Percentiles rank a stretch among this genome's conserved stretches.
Conservation (phyloP, 1,284 basidiomycete species). For the Jaminaea rosea region DNA sequence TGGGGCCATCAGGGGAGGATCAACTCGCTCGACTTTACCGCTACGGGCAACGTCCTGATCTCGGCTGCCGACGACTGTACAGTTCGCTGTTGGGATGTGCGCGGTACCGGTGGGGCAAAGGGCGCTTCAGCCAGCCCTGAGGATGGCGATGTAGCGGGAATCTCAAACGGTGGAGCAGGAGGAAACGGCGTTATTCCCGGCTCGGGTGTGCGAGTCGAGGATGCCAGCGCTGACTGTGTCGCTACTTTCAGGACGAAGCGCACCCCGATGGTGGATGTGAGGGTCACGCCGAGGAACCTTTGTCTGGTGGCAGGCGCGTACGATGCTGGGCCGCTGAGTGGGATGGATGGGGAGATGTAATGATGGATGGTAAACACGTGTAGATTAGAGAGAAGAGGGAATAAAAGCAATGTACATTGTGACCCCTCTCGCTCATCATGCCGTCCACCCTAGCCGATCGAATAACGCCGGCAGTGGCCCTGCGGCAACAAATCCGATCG, state of each 20-base stretch:
- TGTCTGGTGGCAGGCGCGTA: constrained; percentile 71
- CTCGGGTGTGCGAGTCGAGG: neutral
- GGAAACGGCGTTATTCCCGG: neutral
- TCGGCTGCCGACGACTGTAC: constrained; percentile 87
- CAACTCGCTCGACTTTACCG: constrained; percentile 81
- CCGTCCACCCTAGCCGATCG: too few species aligned
- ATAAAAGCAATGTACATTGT: too few species aligned
- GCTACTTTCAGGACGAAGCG: constrained; percentile 89
- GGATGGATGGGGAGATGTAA: too few species aligned
- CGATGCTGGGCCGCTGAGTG: too few species aligned
- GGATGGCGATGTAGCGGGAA: neutral
- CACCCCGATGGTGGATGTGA: constrained; percentile 81
- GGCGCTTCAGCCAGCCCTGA: neutral
- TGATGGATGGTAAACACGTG: too few species aligned
- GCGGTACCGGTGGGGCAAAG: constrained; percentile 56
- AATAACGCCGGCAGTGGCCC: constrained; percentile 25
- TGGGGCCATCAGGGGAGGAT: constrained; percentile 80
- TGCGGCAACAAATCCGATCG: constrained; percentile 60
- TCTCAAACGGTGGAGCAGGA: neutral
- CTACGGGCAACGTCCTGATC: constrained; percentile 79
- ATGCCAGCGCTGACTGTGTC: constrained; percentile 58
- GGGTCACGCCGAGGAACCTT: constrained; percentile 88
- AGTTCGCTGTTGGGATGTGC: constrained; percentile 93
- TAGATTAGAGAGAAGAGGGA: too few species aligned
- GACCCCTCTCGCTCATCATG: too few species aligned